These are phyloP conservation scores for Penicillium mononematosum DNA, from an alignment of 495 filamentous ascomycete genomes.

Conservation along the genomic window DNA sequence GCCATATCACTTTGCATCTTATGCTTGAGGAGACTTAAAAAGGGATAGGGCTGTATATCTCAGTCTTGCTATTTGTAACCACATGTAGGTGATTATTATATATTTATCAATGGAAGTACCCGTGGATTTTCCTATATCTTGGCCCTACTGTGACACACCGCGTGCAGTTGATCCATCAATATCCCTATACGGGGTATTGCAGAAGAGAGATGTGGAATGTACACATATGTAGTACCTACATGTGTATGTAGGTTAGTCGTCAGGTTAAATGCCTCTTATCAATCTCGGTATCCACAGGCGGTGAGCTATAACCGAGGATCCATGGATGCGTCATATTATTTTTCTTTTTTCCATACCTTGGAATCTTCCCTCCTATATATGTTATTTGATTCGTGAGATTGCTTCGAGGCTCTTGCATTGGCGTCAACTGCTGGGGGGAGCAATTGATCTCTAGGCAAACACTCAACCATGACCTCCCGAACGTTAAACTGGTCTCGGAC, in stretches of 20 bases:
- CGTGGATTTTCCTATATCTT: too few relatives aligned
- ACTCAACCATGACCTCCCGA: slow-evolving; percentile 36
- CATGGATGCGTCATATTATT: slow-evolving; percentile 29
- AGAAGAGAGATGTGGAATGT: neutral
- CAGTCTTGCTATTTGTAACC: too few relatives aligned
- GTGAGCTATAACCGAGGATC: slow-evolving; percentile 27
- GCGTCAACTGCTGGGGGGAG: slow-evolving; percentile 8
- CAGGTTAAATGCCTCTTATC: slow-evolving; percentile 12
- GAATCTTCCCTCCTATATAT: neutral
- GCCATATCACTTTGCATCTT: too few relatives aligned
- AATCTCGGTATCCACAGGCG: slow-evolving; percentile 22
- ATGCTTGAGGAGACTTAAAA: too few relatives aligned
- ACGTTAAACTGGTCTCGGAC: slow-evolving; percentile 37
- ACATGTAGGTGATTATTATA: too few relatives aligned
- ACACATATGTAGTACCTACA: neutral
- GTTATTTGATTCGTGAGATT: slow-evolving; percentile 3
- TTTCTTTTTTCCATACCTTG: neutral
- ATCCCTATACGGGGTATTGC: too few relatives aligned
- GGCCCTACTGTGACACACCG: too few relatives aligned
- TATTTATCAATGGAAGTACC: too few relatives aligned
- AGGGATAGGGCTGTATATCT: too few relatives aligned
- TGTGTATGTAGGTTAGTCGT: neutral
- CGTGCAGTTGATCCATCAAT: too few relatives aligned
- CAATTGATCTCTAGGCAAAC: neutral
- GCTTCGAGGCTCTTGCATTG: slow-evolving; percentile 6